Evolutionary conservation across 2,329 filamentous ascomycete species (phyloP).

Genomic region (Ophiocordyceps camponoti-floridani): DNA sequence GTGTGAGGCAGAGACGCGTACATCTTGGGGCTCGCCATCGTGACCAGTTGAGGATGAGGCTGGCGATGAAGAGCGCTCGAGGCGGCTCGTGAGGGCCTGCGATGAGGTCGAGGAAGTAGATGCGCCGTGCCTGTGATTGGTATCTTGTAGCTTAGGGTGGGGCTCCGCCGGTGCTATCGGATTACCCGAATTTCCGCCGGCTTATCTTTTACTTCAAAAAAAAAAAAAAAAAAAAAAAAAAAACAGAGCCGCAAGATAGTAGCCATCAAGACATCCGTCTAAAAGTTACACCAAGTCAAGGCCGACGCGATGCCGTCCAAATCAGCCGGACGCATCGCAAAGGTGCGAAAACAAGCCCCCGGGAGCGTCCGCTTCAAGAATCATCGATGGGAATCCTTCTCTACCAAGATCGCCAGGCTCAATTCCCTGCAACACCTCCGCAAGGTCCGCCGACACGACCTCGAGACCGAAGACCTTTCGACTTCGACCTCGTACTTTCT

Average conservation of each 20-base stretch:
- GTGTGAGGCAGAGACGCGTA: conserved; percentile 10
- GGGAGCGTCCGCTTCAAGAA: conserved; percentile 62
- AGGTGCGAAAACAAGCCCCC: conserved; percentile 51
- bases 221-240: conserved; percentile 18
- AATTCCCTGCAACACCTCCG: conserved; percentile 83
- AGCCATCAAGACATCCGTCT: background rate
- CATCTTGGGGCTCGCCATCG: conserved; percentile 32
- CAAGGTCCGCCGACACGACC: conserved; percentile 67
- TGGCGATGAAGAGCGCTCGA: background rate
- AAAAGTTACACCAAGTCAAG: background rate
- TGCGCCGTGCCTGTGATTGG: conserved; percentile 17
- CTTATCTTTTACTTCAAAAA: conserved; percentile 11
- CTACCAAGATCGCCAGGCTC: conserved; percentile 73
- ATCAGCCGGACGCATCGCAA: conserved; percentile 48
- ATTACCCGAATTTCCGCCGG: conserved; percentile 15
- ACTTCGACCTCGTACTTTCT: conserved; percentile 75
- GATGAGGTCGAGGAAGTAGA: conserved; percentile 7
- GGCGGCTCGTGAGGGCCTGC: background rate
- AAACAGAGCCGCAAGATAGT: conserved; percentile 12
- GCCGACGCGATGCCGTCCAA: conserved; percentile 39
- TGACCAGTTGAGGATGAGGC: conserved; percentile 1
- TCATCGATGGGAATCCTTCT: conserved; percentile 84
- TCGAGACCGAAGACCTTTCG: conserved; percentile 61
- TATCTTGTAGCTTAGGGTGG: background rate
- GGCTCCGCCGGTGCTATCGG: conserved; percentile 13